phyloP scores from a whole-genome alignment of 2,329 filamentous ascomycete species.

The Kalmusia sp. region DNA sequence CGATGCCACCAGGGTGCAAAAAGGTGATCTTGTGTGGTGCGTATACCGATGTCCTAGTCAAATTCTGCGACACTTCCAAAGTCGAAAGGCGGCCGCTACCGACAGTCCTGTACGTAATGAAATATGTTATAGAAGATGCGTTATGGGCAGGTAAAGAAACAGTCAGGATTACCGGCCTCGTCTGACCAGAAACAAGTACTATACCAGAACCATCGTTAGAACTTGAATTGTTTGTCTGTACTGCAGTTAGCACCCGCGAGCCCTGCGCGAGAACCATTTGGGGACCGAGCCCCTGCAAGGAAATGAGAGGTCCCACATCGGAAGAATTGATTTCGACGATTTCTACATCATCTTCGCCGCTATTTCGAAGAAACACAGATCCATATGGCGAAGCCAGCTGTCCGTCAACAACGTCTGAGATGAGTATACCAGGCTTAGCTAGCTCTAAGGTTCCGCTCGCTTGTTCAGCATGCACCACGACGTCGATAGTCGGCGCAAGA shows the following conservation, averaged over 20 bases:
- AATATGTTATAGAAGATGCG: slow-evolving; percentile 31
- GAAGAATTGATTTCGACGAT: slow-evolving; percentile 39
- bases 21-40: slow-evolving; percentile 63
- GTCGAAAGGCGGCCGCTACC: slow-evolving; percentile 16
- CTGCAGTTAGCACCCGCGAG: slow-evolving; percentile 17
- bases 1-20: slow-evolving; percentile 59
- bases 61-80: slow-evolving; percentile 33
- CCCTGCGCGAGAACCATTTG: slow-evolving; percentile 21
- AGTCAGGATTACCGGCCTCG: slow-evolving; percentile 49
- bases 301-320: slow-evolving; percentile 34
- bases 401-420: slow-evolving; percentile 60
- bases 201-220: slow-evolving; percentile 11
- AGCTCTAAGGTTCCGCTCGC: slow-evolving; percentile 38
- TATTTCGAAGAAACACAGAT: slow-evolving; percentile 60
- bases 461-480: slow-evolving; percentile 39
- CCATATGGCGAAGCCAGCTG: slow-evolving; percentile 55
- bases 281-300: slow-evolving; percentile 9
- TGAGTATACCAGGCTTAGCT: slow-evolving; percentile 47
- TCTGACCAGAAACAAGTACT: slow-evolving; percentile 48
- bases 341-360: slow-evolving; percentile 41
- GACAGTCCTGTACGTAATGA: slow-evolving; percentile 33
- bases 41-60: slow-evolving; percentile 37
- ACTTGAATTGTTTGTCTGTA: slow-evolving; percentile 15
- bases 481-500: slow-evolving; percentile 54
- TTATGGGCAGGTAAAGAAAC: slow-evolving; percentile 32